Conservation (phyloP, 2,329 filamentous ascomycete species). For the Aaosphaeria pasadenensis region DNA sequence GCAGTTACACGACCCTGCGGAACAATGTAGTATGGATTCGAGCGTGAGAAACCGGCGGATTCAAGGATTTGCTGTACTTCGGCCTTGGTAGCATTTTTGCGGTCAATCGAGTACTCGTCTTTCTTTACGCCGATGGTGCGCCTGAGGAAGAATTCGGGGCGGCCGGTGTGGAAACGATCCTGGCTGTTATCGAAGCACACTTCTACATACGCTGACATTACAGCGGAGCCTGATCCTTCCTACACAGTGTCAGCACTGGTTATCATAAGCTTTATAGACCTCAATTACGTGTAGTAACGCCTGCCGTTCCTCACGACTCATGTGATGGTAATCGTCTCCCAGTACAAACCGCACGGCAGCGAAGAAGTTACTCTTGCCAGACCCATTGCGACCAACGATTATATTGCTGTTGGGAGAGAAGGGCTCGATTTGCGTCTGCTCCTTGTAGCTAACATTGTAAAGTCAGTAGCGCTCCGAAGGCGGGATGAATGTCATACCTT, state of each 20-base stretch:
- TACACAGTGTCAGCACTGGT: constrained; percentile 32
- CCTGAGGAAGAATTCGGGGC: constrained; percentile 83
- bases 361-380: constrained; percentile 99
- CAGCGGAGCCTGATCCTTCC: constrained; percentile 94
- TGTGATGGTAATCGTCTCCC: constrained; percentile 90
- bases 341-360: constrained; percentile 97
- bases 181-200: constrained; percentile 98
- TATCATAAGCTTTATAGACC: neutral
- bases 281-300: constrained; percentile 74
- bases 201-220: constrained; percentile 99
- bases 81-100: constrained; percentile 90
- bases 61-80: constrained; percentile 96
- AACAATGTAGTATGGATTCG: constrained; percentile 98
- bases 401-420: constrained; percentile 98
- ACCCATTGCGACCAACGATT: constrained; percentile 98
- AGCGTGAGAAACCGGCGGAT: constrained; percentile 92
- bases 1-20: constrained; percentile 94
- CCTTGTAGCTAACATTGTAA: constrained; percentile 76
- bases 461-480: constrained; percentile 6
- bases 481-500: constrained; percentile 59
- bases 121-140: constrained; percentile 97
- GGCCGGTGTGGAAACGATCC: constrained; percentile 89
- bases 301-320: constrained; percentile 93
- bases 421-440: constrained; percentile 97
- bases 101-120: constrained; percentile 96